Percentiles rank a stretch among this genome's conserved stretches.
These are phyloP conservation scores for Parastagonospora nodorum DNA, from an alignment of 2,329 filamentous ascomycete genomes.

Conservation along the genomic window DNA sequence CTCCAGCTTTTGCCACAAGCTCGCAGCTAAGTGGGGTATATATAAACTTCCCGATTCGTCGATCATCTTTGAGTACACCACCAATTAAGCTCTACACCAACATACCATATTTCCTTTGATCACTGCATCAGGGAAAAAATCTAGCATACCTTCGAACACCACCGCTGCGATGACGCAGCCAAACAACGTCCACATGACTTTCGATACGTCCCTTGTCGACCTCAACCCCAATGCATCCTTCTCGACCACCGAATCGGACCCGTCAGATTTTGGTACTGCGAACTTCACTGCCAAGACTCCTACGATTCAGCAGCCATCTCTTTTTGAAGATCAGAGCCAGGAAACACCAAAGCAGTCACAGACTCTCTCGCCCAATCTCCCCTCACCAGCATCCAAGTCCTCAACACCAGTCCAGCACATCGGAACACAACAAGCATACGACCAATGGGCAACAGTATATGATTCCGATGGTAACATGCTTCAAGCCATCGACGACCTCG, in stretches of 20 bases:
- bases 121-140: background rate
- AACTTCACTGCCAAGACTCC: slow-evolving; percentile 8
- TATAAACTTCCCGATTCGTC: background rate
- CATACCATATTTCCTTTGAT: background rate
- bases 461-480: slow-evolving; percentile 71
- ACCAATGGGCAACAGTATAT: slow-evolving; percentile 61
- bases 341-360: slow-evolving; percentile 23
- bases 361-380: background rate
- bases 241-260: slow-evolving; percentile 43
- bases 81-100: background rate
- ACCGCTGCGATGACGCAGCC: slow-evolving; percentile 42
- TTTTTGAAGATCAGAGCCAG: slow-evolving; percentile 11
- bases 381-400: slow-evolving; percentile 11
- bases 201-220: slow-evolving; percentile 47
- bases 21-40: background rate
- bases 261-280: slow-evolving; percentile 17
- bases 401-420: slow-evolving; percentile 38
- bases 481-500: slow-evolving; percentile 65
- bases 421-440: slow-evolving; percentile 53
- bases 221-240: slow-evolving; percentile 39
- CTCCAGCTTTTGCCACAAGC: slow-evolving; percentile 4
- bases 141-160: background rate
- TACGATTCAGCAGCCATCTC: slow-evolving; percentile 5
- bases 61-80: background rate
- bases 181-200: slow-evolving; percentile 42